Conservation (phyloP, 805 yeast genomes). For the Nakazawaea peltata region DNA sequence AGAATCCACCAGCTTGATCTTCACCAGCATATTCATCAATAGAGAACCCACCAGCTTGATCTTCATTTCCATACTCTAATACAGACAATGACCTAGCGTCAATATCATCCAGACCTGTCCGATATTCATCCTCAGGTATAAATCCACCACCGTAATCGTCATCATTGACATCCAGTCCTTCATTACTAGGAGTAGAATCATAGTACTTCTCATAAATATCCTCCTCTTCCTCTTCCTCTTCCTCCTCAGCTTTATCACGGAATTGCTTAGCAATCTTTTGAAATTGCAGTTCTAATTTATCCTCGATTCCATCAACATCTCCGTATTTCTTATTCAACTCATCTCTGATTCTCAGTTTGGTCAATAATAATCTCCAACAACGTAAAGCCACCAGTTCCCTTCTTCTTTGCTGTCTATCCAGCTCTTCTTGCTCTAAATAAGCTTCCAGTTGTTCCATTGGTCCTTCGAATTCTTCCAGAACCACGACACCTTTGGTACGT, state of each 20-base stretch:
- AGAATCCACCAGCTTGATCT: no score
- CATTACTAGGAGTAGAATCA: slow-evolving; percentile 11
- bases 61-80: no score
- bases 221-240: slow-evolving; percentile 10
- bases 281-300: slow-evolving; percentile 7
- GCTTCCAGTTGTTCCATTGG: slow-evolving; percentile 48
- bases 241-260: slow-evolving; percentile 1
- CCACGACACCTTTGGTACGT: slow-evolving; percentile 65
- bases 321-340: slow-evolving; percentile 46
- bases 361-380: slow-evolving; percentile 45
- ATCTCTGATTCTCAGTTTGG: slow-evolving; percentile 38
- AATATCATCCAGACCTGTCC: no score
- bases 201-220: slow-evolving; percentile 17
- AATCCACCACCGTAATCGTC: slow-evolving; percentile 11
- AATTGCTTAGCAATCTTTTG: slow-evolving; percentile 1
- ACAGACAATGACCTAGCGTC: slow-evolving; percentile 1
- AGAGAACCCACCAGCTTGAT: no score
- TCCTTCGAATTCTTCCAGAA: slow-evolving; percentile 51
- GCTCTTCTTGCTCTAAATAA: slow-evolving; percentile 40
- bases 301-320: slow-evolving; percentile 18
- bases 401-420: slow-evolving; percentile 32
- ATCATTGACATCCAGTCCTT: slow-evolving; percentile 9
- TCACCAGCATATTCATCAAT: no score
- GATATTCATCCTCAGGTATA: slow-evolving; percentile 3
- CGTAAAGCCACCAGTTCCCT: slow-evolving; percentile 42